phyloP scores from a whole-genome alignment of 1,284 basidiomycete species.

The Austroboletus novae-zelandiae region DNA sequence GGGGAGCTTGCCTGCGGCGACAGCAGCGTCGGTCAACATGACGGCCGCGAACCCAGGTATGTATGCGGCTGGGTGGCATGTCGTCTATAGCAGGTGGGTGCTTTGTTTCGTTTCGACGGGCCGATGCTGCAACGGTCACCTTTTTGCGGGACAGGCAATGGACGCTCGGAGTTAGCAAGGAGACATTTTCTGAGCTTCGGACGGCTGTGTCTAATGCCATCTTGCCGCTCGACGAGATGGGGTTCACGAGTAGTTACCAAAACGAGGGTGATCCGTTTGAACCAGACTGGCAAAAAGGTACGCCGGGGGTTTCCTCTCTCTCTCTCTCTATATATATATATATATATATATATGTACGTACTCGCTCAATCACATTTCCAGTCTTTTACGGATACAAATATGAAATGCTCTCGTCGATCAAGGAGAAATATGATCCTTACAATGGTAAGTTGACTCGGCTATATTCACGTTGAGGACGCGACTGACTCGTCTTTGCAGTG shows the following conservation, averaged over 20 bases:
- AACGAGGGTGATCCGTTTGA: constrained; percentile 24
- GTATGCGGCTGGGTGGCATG: constrained; percentile 18
- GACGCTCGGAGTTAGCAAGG: constrained; percentile 9
- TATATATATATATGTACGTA: background rate
- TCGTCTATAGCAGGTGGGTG: constrained; percentile 12
- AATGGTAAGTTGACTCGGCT: constrained; percentile 18
- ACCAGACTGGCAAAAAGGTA: constrained; percentile 21
- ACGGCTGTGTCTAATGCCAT: constrained; percentile 9
- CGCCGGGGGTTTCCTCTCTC: background rate
- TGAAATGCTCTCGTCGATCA: constrained; percentile 17
- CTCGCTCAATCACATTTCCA: background rate
- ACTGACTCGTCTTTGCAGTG: background rate
- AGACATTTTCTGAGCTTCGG: constrained; percentile 2
- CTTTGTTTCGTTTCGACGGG: background rate
- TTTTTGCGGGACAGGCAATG: constrained; percentile 3
- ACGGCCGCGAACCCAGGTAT: constrained; percentile 18
- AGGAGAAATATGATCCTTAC: constrained; percentile 23
- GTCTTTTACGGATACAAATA: constrained; percentile 29
- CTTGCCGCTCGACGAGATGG: constrained; percentile 14
- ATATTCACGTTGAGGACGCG: background rate
- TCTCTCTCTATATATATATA: no score
- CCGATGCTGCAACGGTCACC: background rate
- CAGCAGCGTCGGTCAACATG: constrained; percentile 3
- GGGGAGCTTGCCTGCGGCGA: constrained; percentile 9
- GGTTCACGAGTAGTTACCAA: constrained; percentile 22